Evolutionary conservation across 495 filamentous ascomycete species (phyloP).

Genomic region (Xylaria sp.): DNA sequence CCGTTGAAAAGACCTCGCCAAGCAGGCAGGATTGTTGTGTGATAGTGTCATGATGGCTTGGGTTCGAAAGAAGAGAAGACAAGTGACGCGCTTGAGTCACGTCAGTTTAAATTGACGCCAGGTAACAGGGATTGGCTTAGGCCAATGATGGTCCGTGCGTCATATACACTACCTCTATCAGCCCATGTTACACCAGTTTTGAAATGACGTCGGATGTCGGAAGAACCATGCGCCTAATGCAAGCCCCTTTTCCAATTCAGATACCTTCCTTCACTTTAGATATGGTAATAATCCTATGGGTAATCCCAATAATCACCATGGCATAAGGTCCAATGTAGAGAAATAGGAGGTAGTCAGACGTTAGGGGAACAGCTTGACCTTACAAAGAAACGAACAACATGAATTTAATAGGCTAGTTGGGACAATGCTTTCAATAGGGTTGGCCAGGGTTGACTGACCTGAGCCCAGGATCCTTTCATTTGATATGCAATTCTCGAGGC

Average conservation of each 20-base stretch:
- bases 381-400: background rate
- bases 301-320: no score
- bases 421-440: background rate
- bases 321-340: background rate
- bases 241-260: constrained; percentile 10
- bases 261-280: background rate
- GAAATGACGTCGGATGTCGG: constrained; percentile 25
- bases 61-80: constrained; percentile 18
- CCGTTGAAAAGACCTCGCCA: constrained; percentile 44
- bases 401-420: background rate
- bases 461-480: background rate
- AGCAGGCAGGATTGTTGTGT: constrained; percentile 32
- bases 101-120: constrained; percentile 21
- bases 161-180: no score
- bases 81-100: constrained; percentile 23
- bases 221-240: constrained; percentile 25
- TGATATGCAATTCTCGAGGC: constrained; percentile 1
- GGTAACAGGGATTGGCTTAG: background rate
- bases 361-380: background rate
- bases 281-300: background rate
- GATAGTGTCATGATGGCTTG: constrained; percentile 38
- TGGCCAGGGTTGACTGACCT: background rate
- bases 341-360: no score
- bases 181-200: background rate
- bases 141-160: background rate